Percentiles rank a stretch among this genome's conserved stretches.
Evolutionary conservation across 2,329 filamentous ascomycete species (phyloP).

Genomic region (Venturia carpophila): DNA sequence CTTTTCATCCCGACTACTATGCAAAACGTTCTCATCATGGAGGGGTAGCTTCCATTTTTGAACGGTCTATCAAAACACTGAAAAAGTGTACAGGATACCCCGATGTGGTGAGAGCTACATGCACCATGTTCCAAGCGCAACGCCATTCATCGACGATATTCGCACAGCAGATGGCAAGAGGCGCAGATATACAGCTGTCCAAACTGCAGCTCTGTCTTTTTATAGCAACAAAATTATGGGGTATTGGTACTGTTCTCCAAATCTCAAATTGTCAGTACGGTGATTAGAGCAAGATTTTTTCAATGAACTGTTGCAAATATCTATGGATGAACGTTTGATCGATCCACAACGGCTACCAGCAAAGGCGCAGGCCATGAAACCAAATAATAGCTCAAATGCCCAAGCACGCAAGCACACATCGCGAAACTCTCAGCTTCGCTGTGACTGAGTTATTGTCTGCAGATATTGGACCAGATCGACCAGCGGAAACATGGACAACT

Average conservation of each 20-base stretch:
- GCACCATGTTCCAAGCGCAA: too few relatives aligned
- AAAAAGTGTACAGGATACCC: too few relatives aligned
- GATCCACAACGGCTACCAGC: not conserved
- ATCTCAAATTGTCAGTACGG: not conserved
- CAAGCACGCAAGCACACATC: not conserved
- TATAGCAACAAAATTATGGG: not conserved
- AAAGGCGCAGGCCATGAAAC: not conserved
- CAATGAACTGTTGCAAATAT: not conserved
- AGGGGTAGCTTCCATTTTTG: too few relatives aligned
- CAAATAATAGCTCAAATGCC: not conserved
- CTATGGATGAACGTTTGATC: not conserved
- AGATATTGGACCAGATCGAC: not conserved
- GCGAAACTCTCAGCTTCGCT: not conserved
- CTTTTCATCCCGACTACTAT: too few relatives aligned
- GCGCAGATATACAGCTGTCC: too few relatives aligned
- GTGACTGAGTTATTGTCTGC: not conserved
- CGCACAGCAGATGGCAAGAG: too few relatives aligned
- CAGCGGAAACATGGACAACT: not conserved
- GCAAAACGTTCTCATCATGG: too few relatives aligned
- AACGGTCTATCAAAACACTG: too few relatives aligned
- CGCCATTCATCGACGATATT: too few relatives aligned
- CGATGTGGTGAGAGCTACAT: too few relatives aligned
- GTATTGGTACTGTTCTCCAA: not conserved
- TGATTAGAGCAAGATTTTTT: not conserved
- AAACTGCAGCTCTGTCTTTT: not conserved